Conservation (phyloP, 306 rosid species). For the Corylus heterophylla region DNA sequence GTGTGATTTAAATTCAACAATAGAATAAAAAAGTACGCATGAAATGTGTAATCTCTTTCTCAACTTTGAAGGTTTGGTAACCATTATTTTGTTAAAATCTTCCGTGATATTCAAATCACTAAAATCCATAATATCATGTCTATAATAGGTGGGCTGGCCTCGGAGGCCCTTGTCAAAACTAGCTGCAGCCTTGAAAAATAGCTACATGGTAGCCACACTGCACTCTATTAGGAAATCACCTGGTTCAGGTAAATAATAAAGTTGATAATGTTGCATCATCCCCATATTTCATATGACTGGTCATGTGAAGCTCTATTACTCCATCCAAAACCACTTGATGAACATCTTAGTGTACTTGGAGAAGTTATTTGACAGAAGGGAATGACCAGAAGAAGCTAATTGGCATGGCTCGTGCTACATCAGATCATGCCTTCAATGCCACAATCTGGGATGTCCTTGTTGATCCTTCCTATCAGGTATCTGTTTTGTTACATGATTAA, state of each 20-base stretch:
- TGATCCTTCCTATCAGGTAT: conserved; percentile 92
- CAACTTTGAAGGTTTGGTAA: not conserved
- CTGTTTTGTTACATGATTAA: conserved; percentile 7
- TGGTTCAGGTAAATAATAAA: conserved; percentile 67
- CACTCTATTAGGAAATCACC: conserved; percentile 71
- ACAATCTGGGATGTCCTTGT: conserved; percentile 98
- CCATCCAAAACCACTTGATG: conserved; percentile 61
- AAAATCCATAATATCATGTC: conserved; percentile 19
- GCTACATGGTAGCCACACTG: conserved; percentile 87
- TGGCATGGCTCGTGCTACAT: conserved; percentile 98
- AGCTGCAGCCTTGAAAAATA: conserved; percentile 87
- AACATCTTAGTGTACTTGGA: conserved; percentile 94
- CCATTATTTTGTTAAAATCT: not conserved
- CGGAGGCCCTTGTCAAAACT: conserved; percentile 81
- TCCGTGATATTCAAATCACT: not conserved
- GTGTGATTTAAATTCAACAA: not conserved
- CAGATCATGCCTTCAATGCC: conserved; percentile 98
- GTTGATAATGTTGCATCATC: conserved; percentile 29
- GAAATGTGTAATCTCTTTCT: not conserved
- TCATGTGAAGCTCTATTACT: conserved; percentile 40
- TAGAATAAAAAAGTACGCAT: not conserved
- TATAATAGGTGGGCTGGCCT: conserved; percentile 91
- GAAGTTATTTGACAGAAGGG: conserved; percentile 98
- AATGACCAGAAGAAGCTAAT: conserved; percentile 70
- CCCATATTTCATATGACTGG: conserved; percentile 23